Evolutionary conservation across 2,329 filamentous ascomycete species (phyloP).

Genomic region (Clarireedia sp.): DNA sequence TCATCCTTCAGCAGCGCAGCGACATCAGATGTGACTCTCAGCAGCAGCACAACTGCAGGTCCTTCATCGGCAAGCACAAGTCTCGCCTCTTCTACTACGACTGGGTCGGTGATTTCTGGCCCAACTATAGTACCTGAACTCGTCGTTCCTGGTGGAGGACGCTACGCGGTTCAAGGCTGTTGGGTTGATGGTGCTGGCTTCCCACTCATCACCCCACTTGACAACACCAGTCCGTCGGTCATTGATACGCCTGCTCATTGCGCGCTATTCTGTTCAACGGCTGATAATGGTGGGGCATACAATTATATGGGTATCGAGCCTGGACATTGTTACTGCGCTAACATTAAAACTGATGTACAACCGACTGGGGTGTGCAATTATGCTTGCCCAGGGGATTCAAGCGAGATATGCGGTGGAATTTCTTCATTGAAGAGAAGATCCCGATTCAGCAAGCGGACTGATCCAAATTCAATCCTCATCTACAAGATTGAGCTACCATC

Average conservation of each 20-base stretch:
- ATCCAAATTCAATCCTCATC: background rate
- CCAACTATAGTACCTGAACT: background rate
- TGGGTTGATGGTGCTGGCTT: background rate
- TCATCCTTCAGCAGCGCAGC: background rate
- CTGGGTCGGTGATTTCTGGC: background rate
- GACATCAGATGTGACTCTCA: background rate
- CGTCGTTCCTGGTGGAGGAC: background rate
- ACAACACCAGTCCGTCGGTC: background rate
- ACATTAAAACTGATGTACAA: background rate
- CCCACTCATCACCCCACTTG: background rate
- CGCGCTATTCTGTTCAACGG: background rate
- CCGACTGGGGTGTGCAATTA: background rate
- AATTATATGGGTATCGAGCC: background rate
- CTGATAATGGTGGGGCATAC: background rate
- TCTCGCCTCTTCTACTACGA: background rate
- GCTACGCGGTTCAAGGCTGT: background rate
- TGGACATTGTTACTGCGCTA: slow-evolving; percentile 3
- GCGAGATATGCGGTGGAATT: background rate
- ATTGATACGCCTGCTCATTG: background rate
- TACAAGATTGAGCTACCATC: background rate
- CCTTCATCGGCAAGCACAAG: background rate
- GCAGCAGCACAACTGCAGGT: background rate
- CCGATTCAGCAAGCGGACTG: background rate
- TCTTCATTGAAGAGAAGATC: background rate
- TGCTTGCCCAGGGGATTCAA: background rate